Base-by-base conservation (phyloP, 2,329 filamentous ascomycete genomes). In the Fusarium chaquense region DNA sequence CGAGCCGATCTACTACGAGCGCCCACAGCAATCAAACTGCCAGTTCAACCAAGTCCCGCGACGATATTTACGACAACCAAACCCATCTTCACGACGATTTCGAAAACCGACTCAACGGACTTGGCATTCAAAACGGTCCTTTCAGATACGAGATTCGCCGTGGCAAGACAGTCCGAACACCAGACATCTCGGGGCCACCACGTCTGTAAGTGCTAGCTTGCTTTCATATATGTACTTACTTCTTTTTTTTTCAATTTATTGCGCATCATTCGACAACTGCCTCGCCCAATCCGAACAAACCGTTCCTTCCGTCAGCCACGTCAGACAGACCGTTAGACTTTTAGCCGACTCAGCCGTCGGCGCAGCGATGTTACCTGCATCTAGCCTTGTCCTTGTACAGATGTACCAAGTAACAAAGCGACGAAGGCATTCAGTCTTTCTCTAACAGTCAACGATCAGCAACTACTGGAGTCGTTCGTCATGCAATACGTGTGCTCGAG, bases 151-250 rank as follows among this genome's bases (percentile, higher is more conserved):
- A 78, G 55, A 72, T 78, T 45, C 74, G 76, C 41, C 64, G 73
- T 52, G 78, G 77, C 49, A 79, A 76, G 62, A 73, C 77, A 20
- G 78, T 79, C 52, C 76, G 75, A 40, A 75, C 70, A 43, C 68
- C 68, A 26, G 52, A 69, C 46, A 64, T 55, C 30, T 62, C 67
- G 16, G 67, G 62, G 40, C 68, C 56, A 55, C 57, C 58, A 51
- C 65, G 75, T 71, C 63, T 78, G 77, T 78, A 73, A 78, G 77
- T 77, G 32, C 49, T 66, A 56, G 60, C 63, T 45, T 66, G 32
- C 30, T 51, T 50, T 36, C 51, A 26, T 56, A 53, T 35, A 26
- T 56, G 45, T 35, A 22, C 32, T 41, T 55, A n/a, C 32, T 32
- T 40, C 40, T 60, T 50, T 47, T 62, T 62, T 49, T 24, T 49